phyloP scores from a whole-genome alignment of 495 filamentous ascomycete genomes.

The Aspergillus funiculosus region DNA sequence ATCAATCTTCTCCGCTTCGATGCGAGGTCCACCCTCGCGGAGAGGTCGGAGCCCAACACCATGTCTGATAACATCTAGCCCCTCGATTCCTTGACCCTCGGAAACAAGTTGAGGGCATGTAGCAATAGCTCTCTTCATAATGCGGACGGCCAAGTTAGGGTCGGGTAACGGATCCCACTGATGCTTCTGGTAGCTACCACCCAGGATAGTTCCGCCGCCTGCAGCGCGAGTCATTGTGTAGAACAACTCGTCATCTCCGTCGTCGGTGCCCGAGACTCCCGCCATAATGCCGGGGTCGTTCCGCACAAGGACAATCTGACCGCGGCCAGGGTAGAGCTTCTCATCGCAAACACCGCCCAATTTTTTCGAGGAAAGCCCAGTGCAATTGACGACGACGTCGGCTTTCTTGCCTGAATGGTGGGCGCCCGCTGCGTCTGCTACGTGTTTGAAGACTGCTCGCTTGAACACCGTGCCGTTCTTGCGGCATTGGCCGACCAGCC shows the following conservation, averaged over 20 bases:
- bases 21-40: slow-evolving; percentile 65
- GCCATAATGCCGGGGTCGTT: slow-evolving; percentile 73
- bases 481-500: slow-evolving; percentile 71
- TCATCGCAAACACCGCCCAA: slow-evolving; percentile 80
- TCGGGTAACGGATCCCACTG: slow-evolving; percentile 81
- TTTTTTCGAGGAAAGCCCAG: slow-evolving; percentile 64
- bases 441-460: slow-evolving; percentile 56
- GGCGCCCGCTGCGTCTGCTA: slow-evolving; percentile 60
- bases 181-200: slow-evolving; percentile 77
- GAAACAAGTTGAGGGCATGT: slow-evolving; percentile 65
- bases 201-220: slow-evolving; percentile 74
- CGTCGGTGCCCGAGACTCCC: slow-evolving; percentile 67
- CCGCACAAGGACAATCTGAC: slow-evolving; percentile 83
- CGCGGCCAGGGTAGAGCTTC: slow-evolving; percentile 69
- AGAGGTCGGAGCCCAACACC: slow-evolving; percentile 81
- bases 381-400: slow-evolving; percentile 79
- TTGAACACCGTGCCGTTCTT: slow-evolving; percentile 62
- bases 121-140: slow-evolving; percentile 80
- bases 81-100: slow-evolving; percentile 70
- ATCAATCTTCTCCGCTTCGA: slow-evolving; percentile 73
- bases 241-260: slow-evolving; percentile 69
- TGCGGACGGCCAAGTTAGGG: slow-evolving; percentile 70
- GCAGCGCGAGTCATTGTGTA: slow-evolving; percentile 91
- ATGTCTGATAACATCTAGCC: slow-evolving; percentile 78
- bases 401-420: slow-evolving; percentile 59